Evolutionary conservation across 2,329 filamentous ascomycete species (phyloP).

Genomic region (Chaetoscypha palmicola): DNA sequence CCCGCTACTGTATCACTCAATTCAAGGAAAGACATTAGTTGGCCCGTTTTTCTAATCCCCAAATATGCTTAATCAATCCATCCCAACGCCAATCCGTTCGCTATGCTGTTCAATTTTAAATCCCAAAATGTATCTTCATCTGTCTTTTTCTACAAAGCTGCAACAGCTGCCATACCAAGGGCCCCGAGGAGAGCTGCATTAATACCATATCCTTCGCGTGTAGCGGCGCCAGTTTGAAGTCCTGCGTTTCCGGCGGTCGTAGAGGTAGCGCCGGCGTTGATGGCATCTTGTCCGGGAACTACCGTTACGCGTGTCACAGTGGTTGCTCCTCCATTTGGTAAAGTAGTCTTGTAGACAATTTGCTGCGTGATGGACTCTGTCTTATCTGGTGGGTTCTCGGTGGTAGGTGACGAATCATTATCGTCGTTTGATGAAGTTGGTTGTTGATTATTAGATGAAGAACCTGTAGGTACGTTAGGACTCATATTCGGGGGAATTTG

Average conservation of each 20-base stretch:
- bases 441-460: not conserved
- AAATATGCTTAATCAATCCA: constrained; percentile 8
- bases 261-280: constrained; percentile 3
- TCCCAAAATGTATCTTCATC: constrained; percentile 12
- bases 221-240: constrained; percentile 22
- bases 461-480: constrained; percentile 1
- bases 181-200: constrained; percentile 21
- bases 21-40: constrained; percentile 27
- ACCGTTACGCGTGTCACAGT: constrained; percentile 24
- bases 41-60: constrained; percentile 7
- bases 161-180: constrained; percentile 18
- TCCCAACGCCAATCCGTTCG: constrained; percentile 11
- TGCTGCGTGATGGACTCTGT: constrained; percentile 18
- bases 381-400: constrained; percentile 3
- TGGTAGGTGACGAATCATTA: not conserved
- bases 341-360: constrained; percentile 25
- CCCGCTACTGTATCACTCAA: not conserved
- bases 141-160: constrained; percentile 14
- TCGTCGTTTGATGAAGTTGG: not conserved
- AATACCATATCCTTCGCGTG: constrained; percentile 12
- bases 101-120: constrained; percentile 20
- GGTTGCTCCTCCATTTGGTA: constrained; percentile 20
- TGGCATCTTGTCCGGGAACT: constrained; percentile 15
- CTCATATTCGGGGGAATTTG: constrained; percentile 1
- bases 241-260: constrained; percentile 17